A percentile compares a stretch with the other conserved stretches of the same genome.
Conservation (phyloP, 148 eudicot genomes). For the Amaranthus palmeri region DNA sequence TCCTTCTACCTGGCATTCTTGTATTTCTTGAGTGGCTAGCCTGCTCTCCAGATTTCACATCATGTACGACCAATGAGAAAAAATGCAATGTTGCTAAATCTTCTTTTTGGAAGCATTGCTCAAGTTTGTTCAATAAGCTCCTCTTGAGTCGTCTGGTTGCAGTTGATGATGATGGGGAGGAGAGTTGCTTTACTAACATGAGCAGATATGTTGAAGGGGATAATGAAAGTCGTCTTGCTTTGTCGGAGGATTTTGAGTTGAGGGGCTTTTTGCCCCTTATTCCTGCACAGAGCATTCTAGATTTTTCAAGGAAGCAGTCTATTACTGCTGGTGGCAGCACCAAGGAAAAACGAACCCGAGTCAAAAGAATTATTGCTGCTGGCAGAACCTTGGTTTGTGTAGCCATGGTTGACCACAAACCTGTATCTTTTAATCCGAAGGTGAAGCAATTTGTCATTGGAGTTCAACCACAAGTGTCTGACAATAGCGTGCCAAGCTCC, state of each 20-base stretch:
- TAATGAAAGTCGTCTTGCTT: slow-evolving; percentile 40
- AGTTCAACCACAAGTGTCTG: slow-evolving; percentile 27
- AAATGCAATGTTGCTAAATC: slow-evolving; percentile 31
- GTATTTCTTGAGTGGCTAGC: slow-evolving; percentile 62
- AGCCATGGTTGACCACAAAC: slow-evolving; percentile 42
- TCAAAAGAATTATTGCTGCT: slow-evolving; percentile 49
- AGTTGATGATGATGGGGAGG: slow-evolving; percentile 43
- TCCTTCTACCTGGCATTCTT: slow-evolving; percentile 49
- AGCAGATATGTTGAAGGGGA: slow-evolving; percentile 50
- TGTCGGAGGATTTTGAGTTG: slow-evolving; percentile 57
- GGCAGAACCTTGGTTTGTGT: slow-evolving; percentile 45
- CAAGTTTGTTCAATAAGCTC: slow-evolving; percentile 44
- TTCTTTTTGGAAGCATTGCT: slow-evolving; percentile 47
- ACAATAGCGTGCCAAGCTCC: slow-evolving; percentile 17
- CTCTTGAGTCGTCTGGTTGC: slow-evolving; percentile 28
- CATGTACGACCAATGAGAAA: slow-evolving; percentile 31
- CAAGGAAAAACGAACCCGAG: slow-evolving; percentile 45
- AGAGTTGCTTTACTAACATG: slow-evolving; percentile 46
- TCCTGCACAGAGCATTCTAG: slow-evolving; percentile 50
- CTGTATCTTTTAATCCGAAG: slow-evolving; percentile 38
- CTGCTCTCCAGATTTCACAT: slow-evolving; percentile 42
- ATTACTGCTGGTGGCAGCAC: slow-evolving; percentile 36
- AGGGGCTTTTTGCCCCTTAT: slow-evolving; percentile 55
- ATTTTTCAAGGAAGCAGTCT: slow-evolving; percentile 46
- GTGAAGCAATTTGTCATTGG: slow-evolving; percentile 40